Evolutionary conservation across 352 stramenopile species (phyloP).

Genomic region (Globisporangium canariense): DNA sequence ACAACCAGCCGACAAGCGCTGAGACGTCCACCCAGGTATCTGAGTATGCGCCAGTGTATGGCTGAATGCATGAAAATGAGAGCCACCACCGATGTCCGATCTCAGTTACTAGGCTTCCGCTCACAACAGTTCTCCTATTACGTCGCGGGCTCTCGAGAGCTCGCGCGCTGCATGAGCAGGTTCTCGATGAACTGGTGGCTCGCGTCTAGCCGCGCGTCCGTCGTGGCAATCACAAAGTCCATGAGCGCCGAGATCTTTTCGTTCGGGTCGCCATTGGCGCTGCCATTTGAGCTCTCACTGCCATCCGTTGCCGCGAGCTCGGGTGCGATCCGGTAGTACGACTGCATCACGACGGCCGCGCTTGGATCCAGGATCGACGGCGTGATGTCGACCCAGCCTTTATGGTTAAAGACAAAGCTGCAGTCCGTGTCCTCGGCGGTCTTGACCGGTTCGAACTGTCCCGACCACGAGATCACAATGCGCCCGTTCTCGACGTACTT

Average conservation of each 20-base stretch:
- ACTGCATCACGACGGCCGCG: conserved; percentile 18
- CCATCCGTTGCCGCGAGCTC: background rate
- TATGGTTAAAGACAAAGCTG: conserved; percentile 14
- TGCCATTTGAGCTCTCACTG: background rate
- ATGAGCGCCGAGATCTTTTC: conserved; percentile 17
- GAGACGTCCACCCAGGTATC: too few species aligned
- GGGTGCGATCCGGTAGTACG: conserved; percentile 15
- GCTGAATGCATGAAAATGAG: too few species aligned
- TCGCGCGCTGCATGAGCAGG: conserved; percentile 8
- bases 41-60: too few species aligned
- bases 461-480: conserved; percentile 15
- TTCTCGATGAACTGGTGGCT: conserved; percentile 21
- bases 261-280: background rate
- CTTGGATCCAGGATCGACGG: conserved; percentile 6
- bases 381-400: conserved; percentile 16
- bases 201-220: conserved; percentile 11
- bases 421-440: background rate
- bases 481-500: conserved; percentile 20
- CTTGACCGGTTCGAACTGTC: conserved; percentile 9
- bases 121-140: background rate
- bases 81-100: too few species aligned
- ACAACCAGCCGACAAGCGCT: too few species aligned
- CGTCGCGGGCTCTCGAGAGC: background rate
- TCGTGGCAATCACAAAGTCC: conserved; percentile 19
- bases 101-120: background rate